A percentile compares a stretch with the other conserved stretches of the same genome.
Evolutionary conservation across 1,284 basidiomycete genomes (phyloP).

Genomic region (Hemileia vastatrix): DNA sequence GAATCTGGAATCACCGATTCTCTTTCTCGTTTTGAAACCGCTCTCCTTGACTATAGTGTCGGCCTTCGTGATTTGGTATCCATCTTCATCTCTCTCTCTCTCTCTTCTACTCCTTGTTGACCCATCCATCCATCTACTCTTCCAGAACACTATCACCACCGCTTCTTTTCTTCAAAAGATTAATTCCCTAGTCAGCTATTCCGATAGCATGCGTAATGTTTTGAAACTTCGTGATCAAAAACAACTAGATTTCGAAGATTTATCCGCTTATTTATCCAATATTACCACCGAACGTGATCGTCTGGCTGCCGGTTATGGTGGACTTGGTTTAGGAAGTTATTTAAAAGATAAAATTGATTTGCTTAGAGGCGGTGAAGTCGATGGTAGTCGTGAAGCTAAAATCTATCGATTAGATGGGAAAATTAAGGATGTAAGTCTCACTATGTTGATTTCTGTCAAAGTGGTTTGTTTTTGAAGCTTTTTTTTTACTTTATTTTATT

Average conservation of each 20-base stretch:
- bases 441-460: background rate
- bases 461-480: background rate
- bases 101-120: slow-evolving; percentile 48
- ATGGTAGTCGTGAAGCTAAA: slow-evolving; percentile 78
- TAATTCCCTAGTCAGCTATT: slow-evolving; percentile 78
- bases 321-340: slow-evolving; percentile 71
- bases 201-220: slow-evolving; percentile 76
- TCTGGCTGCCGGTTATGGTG: slow-evolving; percentile 57
- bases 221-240: slow-evolving; percentile 94
- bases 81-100: slow-evolving; percentile 9
- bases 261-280: slow-evolving; percentile 85
- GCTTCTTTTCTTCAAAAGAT: slow-evolving; percentile 72
- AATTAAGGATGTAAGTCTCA: slow-evolving; percentile 72
- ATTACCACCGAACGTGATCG: slow-evolving; percentile 85
- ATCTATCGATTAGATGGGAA: slow-evolving; percentile 83
- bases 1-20: slow-evolving; percentile 97
- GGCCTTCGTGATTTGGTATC: slow-evolving; percentile 57
- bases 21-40: slow-evolving; percentile 88
- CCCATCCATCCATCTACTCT: slow-evolving; percentile 64
- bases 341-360: slow-evolving; percentile 88
- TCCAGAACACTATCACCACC: slow-evolving; percentile 23
- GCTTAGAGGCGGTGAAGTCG: slow-evolving; percentile 82
- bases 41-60: slow-evolving; percentile 81
- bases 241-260: slow-evolving; percentile 95
- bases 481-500: background rate